Percentiles rank a stretch among this genome's conserved stretches.
Conservation (phyloP, 78 protist genomes). For the Dictyostelium firmibasis region DNA sequence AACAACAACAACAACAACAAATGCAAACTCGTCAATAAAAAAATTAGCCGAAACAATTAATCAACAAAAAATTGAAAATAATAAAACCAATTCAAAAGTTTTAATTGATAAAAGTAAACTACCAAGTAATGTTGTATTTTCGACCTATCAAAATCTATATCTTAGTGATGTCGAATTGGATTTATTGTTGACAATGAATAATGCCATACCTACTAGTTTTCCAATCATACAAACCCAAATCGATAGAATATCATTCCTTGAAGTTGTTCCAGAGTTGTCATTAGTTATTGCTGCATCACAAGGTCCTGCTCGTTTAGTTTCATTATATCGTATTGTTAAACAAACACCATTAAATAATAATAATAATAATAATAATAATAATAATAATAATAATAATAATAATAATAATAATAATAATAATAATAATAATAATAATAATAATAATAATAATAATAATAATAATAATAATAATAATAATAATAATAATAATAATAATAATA, state of each 20-base stretch:
- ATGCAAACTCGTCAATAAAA: neutral
- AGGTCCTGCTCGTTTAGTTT: conserved; percentile 55
- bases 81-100: neutral
- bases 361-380: neutral
- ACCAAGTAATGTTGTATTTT: conserved; percentile 65
- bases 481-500: neutral
- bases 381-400: neutral
- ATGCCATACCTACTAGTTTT: conserved; percentile 35
- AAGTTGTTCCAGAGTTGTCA: conserved; percentile 60
- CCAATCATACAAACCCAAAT: conserved; percentile 66
- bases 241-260: conserved; percentile 46
- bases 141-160: conserved; percentile 53
- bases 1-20: neutral
- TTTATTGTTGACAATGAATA: neutral
- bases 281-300: conserved; percentile 45
- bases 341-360: neutral
- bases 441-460: neutral
- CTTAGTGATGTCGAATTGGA: neutral
- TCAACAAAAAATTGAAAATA: neutral
- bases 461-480: neutral
- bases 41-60: neutral
- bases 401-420: neutral
- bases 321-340: conserved; percentile 4
- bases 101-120: neutral
- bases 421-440: neutral